These are phyloP conservation scores for Agaricus blazei DNA, from an alignment of 768 basidiomycete species.

Conservation along the genomic window DNA sequence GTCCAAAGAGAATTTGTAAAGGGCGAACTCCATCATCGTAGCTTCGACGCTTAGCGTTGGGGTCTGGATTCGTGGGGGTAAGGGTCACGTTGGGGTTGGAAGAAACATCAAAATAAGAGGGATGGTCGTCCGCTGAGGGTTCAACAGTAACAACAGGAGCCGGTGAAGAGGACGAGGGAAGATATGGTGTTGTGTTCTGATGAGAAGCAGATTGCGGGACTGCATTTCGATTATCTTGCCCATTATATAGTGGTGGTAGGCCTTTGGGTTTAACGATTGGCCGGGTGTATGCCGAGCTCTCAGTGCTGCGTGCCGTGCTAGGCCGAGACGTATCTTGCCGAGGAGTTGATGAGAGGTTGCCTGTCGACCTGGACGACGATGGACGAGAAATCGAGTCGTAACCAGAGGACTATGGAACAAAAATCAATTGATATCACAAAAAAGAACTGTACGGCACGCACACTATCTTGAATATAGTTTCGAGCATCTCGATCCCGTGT, in stretches of 20 bases:
- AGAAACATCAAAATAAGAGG: slow-evolving; percentile 26
- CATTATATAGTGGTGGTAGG: slow-evolving; percentile 30
- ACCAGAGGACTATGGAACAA: slow-evolving; percentile 3
- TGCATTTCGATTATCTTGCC: slow-evolving; percentile 5
- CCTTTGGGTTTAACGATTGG: slow-evolving; percentile 22
- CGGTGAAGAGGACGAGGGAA: slow-evolving; percentile 1
- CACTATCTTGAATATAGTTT: slow-evolving; percentile 32
- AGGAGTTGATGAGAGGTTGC: slow-evolving; percentile 1
- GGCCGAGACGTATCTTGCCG: slow-evolving; percentile 15
- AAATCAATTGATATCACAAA: neutral
- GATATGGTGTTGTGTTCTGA: slow-evolving; percentile 10
- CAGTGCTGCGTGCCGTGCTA: slow-evolving; percentile 16
- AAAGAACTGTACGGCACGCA: slow-evolving; percentile 28
- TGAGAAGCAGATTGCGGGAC: slow-evolving; percentile 10
- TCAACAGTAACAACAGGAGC: slow-evolving; percentile 33
- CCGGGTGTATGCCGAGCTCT: slow-evolving; percentile 5
- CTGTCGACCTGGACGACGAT: slow-evolving; percentile 11
- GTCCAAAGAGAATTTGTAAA: slow-evolving; percentile 29
- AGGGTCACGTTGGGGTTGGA: slow-evolving; percentile 36
- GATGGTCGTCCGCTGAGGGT: slow-evolving; percentile 22
- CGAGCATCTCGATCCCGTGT: slow-evolving; percentile 36
- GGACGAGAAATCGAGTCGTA: slow-evolving; percentile 6
- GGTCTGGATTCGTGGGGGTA: slow-evolving; percentile 14
- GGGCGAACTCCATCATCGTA: slow-evolving; percentile 43
- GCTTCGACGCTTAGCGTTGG: slow-evolving; percentile 32